Percentiles rank a stretch among this genome's conserved stretches.
Conservation (phyloP, 2,329 filamentous ascomycete genomes). For the Leptographium procerum region DNA sequence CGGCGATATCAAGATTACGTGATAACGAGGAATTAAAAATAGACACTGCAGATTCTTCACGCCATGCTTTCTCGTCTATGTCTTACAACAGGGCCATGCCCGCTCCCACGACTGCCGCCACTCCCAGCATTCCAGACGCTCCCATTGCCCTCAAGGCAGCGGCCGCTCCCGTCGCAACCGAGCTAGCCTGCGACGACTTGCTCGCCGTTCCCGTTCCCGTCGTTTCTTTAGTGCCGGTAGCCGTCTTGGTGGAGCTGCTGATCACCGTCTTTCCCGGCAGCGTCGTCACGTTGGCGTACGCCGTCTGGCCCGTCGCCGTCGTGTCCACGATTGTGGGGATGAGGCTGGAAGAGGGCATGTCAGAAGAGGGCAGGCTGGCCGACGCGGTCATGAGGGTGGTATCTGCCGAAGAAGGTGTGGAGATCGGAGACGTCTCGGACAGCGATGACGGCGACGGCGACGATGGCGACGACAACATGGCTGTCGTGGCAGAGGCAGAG, state of each 20-base stretch:
- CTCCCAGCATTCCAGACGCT: not conserved
- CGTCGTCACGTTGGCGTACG: not conserved
- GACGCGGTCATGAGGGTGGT: not conserved
- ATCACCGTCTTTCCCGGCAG: not conserved
- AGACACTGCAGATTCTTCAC: too few relatives aligned
- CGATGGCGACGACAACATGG: not conserved
- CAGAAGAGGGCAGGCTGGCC: not conserved
- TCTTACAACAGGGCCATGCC: not conserved
- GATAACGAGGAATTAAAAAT: too few relatives aligned
- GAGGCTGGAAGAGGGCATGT: not conserved
- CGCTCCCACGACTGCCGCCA: not conserved
- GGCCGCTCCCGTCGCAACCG: not conserved
- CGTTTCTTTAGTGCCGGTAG: too few relatives aligned
- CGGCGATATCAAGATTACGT: not conserved
- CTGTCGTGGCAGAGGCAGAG: not conserved
- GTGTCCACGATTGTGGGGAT: not conserved
- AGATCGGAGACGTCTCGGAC: not conserved
- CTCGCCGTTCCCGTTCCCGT: not conserved
- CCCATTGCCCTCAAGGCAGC: not conserved
- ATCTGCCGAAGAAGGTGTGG: not conserved
- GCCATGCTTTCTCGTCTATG: too few relatives aligned
- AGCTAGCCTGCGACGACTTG: not conserved
- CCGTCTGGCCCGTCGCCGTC: not conserved
- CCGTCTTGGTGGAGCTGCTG: not conserved
- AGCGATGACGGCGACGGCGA: not conserved